Base-by-base conservation (phyloP, 495 filamentous ascomycete species). In the Clohesyomyces aquaticus region DNA sequence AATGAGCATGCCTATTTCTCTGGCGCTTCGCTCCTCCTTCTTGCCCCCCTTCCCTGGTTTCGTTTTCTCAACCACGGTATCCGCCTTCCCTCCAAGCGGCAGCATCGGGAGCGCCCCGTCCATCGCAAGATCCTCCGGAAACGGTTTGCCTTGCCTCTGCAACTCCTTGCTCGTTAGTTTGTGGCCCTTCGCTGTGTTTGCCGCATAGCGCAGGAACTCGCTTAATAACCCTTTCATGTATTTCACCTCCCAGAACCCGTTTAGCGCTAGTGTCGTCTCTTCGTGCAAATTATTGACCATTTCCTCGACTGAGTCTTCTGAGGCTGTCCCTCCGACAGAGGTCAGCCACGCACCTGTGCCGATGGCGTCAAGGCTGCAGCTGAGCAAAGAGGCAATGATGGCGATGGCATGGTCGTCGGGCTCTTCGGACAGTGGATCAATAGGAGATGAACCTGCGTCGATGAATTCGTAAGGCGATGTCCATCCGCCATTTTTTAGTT, bases 331-430 rank as follows among this genome's bases (percentile, higher is more conserved):
- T 27, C 82, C 80, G 35, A 84, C 85, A 6, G 85, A 77, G 47
- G 95, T 78, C 53, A 96, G 83, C 89, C 90, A 97, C 27, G 91
- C 90, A 12, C 83, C 87, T 18, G 89, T 80, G 10, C 91, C 91
- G n/a, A 96, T 82, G 10, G 90, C 86, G 76, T 97, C 92, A 10
- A 96, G 80, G 42, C 89, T 86, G 65, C 87, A 85, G 69, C 83
- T 88, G 32, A 96, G 80, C 8, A 95, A 76, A 55, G 86, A 82
- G 28, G 82, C 81, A 58, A 91, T 84, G 42, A 73, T 61, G 35
- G 50, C 55, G n/a, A 81, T 70, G 10, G 74, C 69, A n/a, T 63
- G 59, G 47, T 78, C 70, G 14, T 58, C 79, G 66, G 83, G 74
- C 52, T 81, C 71, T 71, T 85, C 82, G 0, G 79, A 77, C 3